phyloP scores from a whole-genome alignment of 768 basidiomycete species.

The Mycena sanguinolenta region DNA sequence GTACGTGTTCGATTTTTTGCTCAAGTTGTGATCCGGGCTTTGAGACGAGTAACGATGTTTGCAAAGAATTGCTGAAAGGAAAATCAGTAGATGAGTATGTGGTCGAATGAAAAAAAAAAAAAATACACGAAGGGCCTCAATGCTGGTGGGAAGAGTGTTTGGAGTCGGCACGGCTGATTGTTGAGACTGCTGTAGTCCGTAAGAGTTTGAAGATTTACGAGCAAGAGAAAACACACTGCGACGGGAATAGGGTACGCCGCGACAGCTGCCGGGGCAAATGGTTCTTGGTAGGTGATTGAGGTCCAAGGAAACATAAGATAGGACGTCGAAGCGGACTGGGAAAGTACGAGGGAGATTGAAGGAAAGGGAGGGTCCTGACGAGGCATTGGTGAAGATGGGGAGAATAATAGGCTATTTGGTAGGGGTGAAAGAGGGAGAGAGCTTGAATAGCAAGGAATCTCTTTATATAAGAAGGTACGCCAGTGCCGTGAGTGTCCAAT shows the following conservation, averaged over 20 bases:
- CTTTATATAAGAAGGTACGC: background rate
- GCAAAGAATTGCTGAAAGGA: conserved; percentile 10
- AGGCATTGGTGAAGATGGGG: background rate
- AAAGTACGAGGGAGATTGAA: conserved; percentile 9
- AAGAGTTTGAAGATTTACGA: background rate
- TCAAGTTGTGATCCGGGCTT: background rate
- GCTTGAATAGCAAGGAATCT: background rate
- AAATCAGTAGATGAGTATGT: background rate
- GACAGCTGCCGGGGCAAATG: background rate
- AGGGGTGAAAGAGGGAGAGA: background rate
- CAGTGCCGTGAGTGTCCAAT: conserved; percentile 7
- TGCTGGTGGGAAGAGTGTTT: background rate
- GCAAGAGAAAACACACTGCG: background rate
- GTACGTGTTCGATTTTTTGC: background rate
- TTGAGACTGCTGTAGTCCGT: background rate
- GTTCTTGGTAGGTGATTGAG: conserved; percentile 6
- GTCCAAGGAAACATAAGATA: conserved; percentile 22
- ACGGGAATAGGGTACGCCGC: background rate
- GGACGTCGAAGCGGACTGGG: background rate
- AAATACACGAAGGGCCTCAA: background rate
- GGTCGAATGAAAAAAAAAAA: background rate
- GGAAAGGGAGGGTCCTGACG: conserved; percentile 8
- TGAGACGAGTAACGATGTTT: background rate
- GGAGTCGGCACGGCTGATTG: background rate
- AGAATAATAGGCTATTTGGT: background rate